Evolutionary conservation across 305 asterid genomes (phyloP).

Genomic region (Rubia tinctorum): DNA sequence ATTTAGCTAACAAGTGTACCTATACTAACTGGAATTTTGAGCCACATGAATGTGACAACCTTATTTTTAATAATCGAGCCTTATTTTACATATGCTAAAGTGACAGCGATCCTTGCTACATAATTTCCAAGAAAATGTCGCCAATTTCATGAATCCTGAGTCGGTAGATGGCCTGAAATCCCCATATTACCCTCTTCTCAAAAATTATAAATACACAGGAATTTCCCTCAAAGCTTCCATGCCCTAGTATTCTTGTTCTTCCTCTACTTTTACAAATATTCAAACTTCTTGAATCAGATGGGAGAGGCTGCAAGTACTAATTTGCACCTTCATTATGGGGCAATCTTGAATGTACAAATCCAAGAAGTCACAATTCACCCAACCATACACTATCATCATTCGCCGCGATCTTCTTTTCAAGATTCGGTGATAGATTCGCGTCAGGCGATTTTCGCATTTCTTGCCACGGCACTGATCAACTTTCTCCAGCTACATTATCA

Average conservation of each 20-base stretch:
- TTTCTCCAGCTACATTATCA: slow-evolving; percentile 2
- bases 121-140: slow-evolving; percentile 5
- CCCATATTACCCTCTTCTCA: neutral
- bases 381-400: neutral
- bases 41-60: neutral
- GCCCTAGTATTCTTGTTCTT: neutral
- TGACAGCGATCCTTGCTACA: neutral
- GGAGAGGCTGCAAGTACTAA: neutral
- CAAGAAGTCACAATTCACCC: neutral
- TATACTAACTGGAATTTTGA: neutral
- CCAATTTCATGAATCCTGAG: neutral
- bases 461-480: neutral
- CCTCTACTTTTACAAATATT: neutral
- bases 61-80: neutral
- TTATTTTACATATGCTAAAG: neutral
- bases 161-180: neutral
- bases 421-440: slow-evolving; percentile 8
- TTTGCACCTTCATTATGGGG: neutral
- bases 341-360: slow-evolving; percentile 6
- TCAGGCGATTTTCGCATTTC: neutral
- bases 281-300: neutral
- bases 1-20: neutral
- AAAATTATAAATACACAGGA: neutral
- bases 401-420: slow-evolving; percentile 19
- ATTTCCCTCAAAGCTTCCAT: neutral